A percentile compares a stretch with the other conserved stretches of the same genome.
phyloP scores from a whole-genome alignment of 2,329 filamentous ascomycete species.

The Myriosclerotinia curreyana region DNA sequence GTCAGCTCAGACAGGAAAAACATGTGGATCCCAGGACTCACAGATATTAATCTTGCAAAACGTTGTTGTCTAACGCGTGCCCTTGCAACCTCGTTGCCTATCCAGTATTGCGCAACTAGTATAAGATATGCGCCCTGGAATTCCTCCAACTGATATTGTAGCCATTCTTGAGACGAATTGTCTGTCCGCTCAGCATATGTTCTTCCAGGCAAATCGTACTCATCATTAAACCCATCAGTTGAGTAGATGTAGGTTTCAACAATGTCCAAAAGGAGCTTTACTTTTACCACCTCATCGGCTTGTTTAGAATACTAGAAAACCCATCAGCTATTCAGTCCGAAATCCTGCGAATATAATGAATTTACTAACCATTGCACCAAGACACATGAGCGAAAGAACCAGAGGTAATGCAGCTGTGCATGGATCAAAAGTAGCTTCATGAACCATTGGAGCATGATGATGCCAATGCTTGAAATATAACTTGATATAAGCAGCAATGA shows the following conservation, averaged over 20 bases:
- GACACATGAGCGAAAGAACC: constrained; percentile 35
- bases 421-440: constrained; percentile 37
- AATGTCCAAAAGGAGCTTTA: constrained; percentile 33
- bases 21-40: constrained; percentile 24
- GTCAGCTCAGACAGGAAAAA: not conserved
- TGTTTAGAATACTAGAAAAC: constrained; percentile 34
- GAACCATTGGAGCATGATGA: constrained; percentile 38
- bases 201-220: constrained; percentile 36
- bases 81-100: constrained; percentile 34
- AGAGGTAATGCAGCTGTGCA: constrained; percentile 35
- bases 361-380: constrained; percentile 37
- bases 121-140: constrained; percentile 39
- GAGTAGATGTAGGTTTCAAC: constrained; percentile 37
- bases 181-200: constrained; percentile 31
- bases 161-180: constrained; percentile 34
- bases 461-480: constrained; percentile 40
- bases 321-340: constrained; percentile 18
- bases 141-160: constrained; percentile 37
- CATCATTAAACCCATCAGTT: constrained; percentile 33
- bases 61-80: constrained; percentile 36
- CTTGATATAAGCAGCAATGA: constrained; percentile 33
- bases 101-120: constrained; percentile 38
- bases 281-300: constrained; percentile 27
- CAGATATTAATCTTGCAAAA: constrained; percentile 34
- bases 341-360: not conserved